A percentile compares a stretch with the other conserved stretches of the same genome.
phyloP scores from a whole-genome alignment of 768 basidiomycete species.

The Tricholoma furcatifolium region DNA sequence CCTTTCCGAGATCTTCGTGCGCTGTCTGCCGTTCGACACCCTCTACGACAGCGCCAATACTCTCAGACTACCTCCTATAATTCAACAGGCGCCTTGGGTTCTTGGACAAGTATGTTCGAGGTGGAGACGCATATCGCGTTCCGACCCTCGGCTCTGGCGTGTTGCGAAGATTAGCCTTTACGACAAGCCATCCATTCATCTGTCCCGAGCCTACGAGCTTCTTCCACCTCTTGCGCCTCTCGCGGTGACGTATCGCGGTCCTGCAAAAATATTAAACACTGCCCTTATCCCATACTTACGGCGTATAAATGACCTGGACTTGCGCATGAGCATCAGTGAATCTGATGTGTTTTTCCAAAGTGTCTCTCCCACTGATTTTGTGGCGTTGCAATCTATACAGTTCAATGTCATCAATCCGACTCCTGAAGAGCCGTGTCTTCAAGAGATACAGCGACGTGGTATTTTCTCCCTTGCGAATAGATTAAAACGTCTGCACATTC shows the following conservation, averaged over 20 bases:
- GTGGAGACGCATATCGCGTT: conserved; percentile 10
- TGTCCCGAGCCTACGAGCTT: conserved; percentile 5
- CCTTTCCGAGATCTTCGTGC: conserved; percentile 10
- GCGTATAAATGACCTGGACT: conserved; percentile 4
- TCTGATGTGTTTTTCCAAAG: conserved; percentile 2
- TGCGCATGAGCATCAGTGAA: neutral
- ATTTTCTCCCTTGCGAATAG: neutral
- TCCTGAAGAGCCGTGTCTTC: neutral
- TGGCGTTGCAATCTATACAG: neutral
- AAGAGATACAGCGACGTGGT: neutral
- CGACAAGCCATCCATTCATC: neutral
- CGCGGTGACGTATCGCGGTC: neutral
- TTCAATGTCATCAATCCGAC: neutral
- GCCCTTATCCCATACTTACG: conserved; percentile 5
- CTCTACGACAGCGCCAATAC: neutral
- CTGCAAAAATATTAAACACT: neutral
- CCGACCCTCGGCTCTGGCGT: conserved; percentile 8
- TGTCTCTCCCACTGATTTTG: conserved; percentile 1
- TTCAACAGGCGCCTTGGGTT: conserved; percentile 3
- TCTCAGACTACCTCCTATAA: neutral
- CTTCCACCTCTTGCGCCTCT: conserved; percentile 4
- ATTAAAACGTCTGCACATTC: neutral
- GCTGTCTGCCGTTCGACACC: neutral
- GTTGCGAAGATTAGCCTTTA: neutral
- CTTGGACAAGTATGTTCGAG: conserved; percentile 10